Conservation (phyloP, 1,284 basidiomycete genomes). For the Sparassis latifolia region DNA sequence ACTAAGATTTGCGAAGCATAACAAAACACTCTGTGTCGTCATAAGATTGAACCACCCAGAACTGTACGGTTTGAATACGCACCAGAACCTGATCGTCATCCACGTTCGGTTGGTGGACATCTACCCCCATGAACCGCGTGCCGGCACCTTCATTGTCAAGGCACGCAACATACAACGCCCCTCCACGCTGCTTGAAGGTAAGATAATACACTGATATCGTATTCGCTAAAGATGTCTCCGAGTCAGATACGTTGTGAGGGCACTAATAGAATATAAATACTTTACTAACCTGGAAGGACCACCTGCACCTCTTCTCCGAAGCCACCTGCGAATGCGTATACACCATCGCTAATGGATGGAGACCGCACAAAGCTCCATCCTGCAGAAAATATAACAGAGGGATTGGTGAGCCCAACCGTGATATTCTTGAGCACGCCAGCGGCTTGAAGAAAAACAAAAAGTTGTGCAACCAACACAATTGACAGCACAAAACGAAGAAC, state of each 20-base stretch:
- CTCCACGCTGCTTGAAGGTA: slow-evolving; percentile 13
- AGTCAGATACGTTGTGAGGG: not conserved
- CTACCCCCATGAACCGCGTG: slow-evolving; percentile 5
- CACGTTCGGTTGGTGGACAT: slow-evolving; percentile 13
- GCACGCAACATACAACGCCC: slow-evolving; percentile 15
- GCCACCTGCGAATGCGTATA: slow-evolving; percentile 12
- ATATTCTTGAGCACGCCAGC: slow-evolving; percentile 15
- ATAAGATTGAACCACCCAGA: not conserved
- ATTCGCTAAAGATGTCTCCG: slow-evolving; percentile 6
- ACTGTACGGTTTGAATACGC: not conserved
- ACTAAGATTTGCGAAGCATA: slow-evolving; percentile 21
- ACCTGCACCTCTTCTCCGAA: slow-evolving; percentile 10
- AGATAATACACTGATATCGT: slow-evolving; percentile 17
- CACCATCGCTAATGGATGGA: slow-evolving; percentile 4
- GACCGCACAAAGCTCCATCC: slow-evolving; percentile 14
- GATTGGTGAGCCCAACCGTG: slow-evolving; percentile 13
- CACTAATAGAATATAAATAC: not conserved
- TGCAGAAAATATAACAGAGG: slow-evolving; percentile 14
- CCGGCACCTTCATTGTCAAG: slow-evolving; percentile 8
- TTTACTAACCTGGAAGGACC: slow-evolving; percentile 13
- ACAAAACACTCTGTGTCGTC: slow-evolving; percentile 15
- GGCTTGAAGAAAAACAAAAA: slow-evolving; percentile 8
- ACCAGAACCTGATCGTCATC: slow-evolving; percentile 14
- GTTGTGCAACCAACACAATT: slow-evolving; percentile 8
- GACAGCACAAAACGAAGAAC: not conserved